Base-by-base conservation (phyloP, 225 moss, liverwort and hornwort species). In the Pseudisothecium myosuroides region DNA sequence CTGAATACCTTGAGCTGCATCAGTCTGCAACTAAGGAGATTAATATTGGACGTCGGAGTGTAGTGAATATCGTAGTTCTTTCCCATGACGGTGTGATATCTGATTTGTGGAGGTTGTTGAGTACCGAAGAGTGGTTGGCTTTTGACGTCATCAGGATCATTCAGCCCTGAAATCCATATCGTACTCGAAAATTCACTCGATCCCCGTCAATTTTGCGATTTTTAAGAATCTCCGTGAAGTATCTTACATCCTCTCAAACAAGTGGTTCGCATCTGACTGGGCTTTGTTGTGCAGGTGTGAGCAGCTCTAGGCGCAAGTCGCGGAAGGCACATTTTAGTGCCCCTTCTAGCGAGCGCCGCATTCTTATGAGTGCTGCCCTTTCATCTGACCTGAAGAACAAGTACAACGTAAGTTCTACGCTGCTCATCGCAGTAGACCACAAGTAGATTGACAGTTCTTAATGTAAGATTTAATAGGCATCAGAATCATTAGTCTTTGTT, bases 371-470 rank as follows among this genome's bases (percentile, higher is more conserved):
- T 86, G 92, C 93, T 80, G 84, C 95, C 49, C 94, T 95, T 47
- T 95, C 95, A 55, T 93, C 95, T 28, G 95, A 96, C 77, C 75
- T 96, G 76, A 94, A 95, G 89, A 95, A 94, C 92, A 94, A 95
- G 90, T 96, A 96, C 88, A 95, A 88, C 66, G 94, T 94, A 81
- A 24, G 88, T 82, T 59, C 24, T 41, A 43, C 18, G 17, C 71
- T 61, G n/a, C 36, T 52, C 21, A 52, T 76, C 63, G 16, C 29
- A 27, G 7, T 52, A 62, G 23, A 7, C 50, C 15, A 20, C 5
- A 29, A 50, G 28, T 63, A 29, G 22, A 52, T 31, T 63, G n/a
- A 29, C 52, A 63, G 21, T 76, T 86, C 6, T n/a, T 16, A 19
- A 27, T 62, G 37, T 50, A 20, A 63, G 22, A 36, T 28, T 28